phyloP scores from a whole-genome alignment of 306 rosid species.

The Vicia villosa region DNA sequence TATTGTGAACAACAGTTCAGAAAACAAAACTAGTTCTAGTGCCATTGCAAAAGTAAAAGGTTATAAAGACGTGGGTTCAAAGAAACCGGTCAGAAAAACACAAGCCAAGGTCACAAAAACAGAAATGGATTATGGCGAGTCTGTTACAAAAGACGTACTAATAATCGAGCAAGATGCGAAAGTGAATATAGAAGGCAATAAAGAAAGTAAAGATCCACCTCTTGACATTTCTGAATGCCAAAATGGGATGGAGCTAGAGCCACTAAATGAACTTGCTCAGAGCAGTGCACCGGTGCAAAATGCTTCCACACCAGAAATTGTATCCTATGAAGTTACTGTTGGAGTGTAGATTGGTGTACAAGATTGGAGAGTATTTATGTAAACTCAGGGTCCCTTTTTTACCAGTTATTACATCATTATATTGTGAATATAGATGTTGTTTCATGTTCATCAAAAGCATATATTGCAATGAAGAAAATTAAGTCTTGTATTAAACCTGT shows the following conservation, averaged over 20 bases:
- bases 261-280: slow-evolving; percentile 35
- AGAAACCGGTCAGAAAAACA: slow-evolving; percentile 58
- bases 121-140: slow-evolving; percentile 33
- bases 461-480: slow-evolving; percentile 24
- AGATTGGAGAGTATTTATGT: background rate
- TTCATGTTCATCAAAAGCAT: slow-evolving; percentile 35
- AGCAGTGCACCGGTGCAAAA: slow-evolving; percentile 38
- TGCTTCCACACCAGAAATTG: slow-evolving; percentile 53
- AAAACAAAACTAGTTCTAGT: slow-evolving; percentile 46
- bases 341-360: slow-evolving; percentile 49
- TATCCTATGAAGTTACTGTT: slow-evolving; percentile 63
- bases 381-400: slow-evolving; percentile 35
- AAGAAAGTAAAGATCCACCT: slow-evolving; percentile 44
- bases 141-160: slow-evolving; percentile 34
- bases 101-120: slow-evolving; percentile 49
- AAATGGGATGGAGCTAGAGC: slow-evolving; percentile 36
- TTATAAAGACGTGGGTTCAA: slow-evolving; percentile 52
- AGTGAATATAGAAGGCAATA: slow-evolving; percentile 35
- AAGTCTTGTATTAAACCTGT: slow-evolving; percentile 29
- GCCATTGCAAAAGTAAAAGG: slow-evolving; percentile 41
- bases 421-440: slow-evolving; percentile 54
- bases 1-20: slow-evolving; percentile 50
- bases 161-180: slow-evolving; percentile 47
- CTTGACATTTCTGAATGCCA: slow-evolving; percentile 35
- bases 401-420: slow-evolving; percentile 32